Evolutionary conservation across 768 basidiomycete species (phyloP).

Genomic region (Phylloporus sp.): DNA sequence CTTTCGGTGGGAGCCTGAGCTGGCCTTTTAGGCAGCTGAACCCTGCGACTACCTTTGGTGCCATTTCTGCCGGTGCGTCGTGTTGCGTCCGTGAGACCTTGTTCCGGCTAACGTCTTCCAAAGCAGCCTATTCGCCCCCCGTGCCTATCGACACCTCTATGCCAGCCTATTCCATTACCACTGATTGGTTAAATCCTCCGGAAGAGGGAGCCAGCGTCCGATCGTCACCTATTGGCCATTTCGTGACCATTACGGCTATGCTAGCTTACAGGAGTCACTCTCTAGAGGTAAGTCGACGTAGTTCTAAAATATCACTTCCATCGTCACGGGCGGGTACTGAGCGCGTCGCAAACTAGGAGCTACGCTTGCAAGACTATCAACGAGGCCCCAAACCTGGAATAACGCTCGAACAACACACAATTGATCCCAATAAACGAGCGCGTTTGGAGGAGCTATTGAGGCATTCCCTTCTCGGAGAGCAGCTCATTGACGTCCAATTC

Average conservation of each 20-base stretch:
- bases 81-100: constrained; percentile 10
- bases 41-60: constrained; percentile 38
- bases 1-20: constrained; percentile 28
- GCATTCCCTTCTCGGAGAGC: too few species aligned
- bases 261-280: constrained; percentile 73
- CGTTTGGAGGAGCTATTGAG: constrained; percentile 5
- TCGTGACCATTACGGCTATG: constrained; percentile 78
- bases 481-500: too few species aligned
- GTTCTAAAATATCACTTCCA: constrained; percentile 1
- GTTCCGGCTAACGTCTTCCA: constrained; percentile 9
- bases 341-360: constrained; percentile 9
- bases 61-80: constrained; percentile 30
- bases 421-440: too few species aligned
- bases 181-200: constrained; percentile 33
- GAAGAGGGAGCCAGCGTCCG: constrained; percentile 59
- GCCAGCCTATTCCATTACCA: constrained; percentile 46
- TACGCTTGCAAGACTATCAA: neutral
- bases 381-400: neutral
- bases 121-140: constrained; percentile 39
- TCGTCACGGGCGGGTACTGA: neutral
- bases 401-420: constrained; percentile 3
- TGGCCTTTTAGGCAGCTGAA: constrained; percentile 58
- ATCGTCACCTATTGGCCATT: constrained; percentile 50
- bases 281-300: constrained; percentile 50
- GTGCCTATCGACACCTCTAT: constrained; percentile 67